phyloP scores from a whole-genome alignment of 2,329 filamentous ascomycete species.

The Davidsoniella eucalypti region DNA sequence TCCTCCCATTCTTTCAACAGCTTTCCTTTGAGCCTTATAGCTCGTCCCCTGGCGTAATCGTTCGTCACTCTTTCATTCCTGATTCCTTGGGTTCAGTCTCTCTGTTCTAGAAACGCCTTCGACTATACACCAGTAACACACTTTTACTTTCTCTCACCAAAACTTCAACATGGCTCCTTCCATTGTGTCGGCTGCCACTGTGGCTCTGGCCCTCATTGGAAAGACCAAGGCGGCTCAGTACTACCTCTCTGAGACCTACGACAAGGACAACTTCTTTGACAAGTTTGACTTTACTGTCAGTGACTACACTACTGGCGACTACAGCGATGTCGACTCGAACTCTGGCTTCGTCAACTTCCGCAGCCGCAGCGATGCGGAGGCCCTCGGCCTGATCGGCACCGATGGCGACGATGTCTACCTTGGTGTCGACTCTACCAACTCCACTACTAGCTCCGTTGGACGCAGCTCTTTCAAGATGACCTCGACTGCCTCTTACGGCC shows the following conservation, averaged over 20 bases:
- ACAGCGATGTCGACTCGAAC: constrained; percentile 36
- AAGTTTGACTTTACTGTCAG: constrained; percentile 25
- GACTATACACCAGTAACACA: too few relatives aligned
- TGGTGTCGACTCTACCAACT: constrained; percentile 21
- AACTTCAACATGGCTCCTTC: constrained; percentile 2
- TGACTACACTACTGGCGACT: constrained; percentile 16
- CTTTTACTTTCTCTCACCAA: too few relatives aligned
- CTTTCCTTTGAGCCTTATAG: not conserved
- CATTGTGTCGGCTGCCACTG: not conserved
- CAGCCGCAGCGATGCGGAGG: constrained; percentile 20
- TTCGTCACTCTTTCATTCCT: too few relatives aligned
- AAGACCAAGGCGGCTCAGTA: constrained; percentile 1
- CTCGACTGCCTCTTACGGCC: constrained; percentile 43
- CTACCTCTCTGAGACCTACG: constrained; percentile 9
- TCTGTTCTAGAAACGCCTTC: too few relatives aligned
- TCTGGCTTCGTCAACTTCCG: constrained; percentile 45
- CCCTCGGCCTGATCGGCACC: constrained; percentile 21
- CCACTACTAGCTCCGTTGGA: constrained; percentile 18
- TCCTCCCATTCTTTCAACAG: too few relatives aligned
- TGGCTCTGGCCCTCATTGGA: constrained; percentile 1
- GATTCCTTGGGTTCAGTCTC: not conserved
- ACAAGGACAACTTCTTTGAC: constrained; percentile 27
- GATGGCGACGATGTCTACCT: constrained; percentile 23
- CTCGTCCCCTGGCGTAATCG: not conserved
- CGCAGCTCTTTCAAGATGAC: constrained; percentile 47